A percentile compares a stretch with the other conserved stretches of the same genome.
phyloP scores from a whole-genome alignment of 441 rosid genomes.

The Croton setiger region DNA sequence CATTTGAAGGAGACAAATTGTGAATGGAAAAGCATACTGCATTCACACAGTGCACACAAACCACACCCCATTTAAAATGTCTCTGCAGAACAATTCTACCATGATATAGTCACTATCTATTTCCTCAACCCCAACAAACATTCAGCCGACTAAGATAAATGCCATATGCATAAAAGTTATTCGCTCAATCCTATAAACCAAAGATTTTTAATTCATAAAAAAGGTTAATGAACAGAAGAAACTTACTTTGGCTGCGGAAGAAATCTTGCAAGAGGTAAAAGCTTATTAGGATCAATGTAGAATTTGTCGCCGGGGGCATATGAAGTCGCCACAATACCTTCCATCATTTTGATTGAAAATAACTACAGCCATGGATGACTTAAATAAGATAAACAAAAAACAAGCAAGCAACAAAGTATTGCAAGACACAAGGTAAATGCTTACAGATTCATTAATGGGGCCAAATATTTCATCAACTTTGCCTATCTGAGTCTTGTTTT shows the following conservation, averaged over 20 bases:
- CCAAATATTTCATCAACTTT: conserved; percentile 96
- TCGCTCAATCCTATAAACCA: neutral
- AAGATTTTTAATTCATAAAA: neutral
- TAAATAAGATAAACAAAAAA: neutral
- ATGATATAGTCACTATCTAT: neutral
- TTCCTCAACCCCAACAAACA: neutral
- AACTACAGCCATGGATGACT: conserved; percentile 37
- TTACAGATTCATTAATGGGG: conserved; percentile 89
- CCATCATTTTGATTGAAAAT: conserved; percentile 90
- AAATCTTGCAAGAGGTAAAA: conserved; percentile 79
- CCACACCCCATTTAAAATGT: neutral
- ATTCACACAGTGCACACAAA: neutral
- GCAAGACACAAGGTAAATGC: conserved; percentile 14
- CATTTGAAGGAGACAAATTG: too few relatives aligned
- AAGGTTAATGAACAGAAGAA: conserved; percentile 3
- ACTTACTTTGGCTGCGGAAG: conserved; percentile 92
- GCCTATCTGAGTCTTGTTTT: conserved; percentile 92
- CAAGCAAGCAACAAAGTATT: neutral
- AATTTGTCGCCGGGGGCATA: conserved; percentile 73
- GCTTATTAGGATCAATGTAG: conserved; percentile 76
- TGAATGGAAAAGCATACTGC: too few relatives aligned
- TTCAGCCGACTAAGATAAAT: neutral
- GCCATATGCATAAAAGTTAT: neutral
- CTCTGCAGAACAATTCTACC: neutral
- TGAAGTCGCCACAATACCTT: conserved; percentile 91